Conservation (phyloP, 2,329 filamentous ascomycete genomes). For the Penicillium oxalicum region DNA sequence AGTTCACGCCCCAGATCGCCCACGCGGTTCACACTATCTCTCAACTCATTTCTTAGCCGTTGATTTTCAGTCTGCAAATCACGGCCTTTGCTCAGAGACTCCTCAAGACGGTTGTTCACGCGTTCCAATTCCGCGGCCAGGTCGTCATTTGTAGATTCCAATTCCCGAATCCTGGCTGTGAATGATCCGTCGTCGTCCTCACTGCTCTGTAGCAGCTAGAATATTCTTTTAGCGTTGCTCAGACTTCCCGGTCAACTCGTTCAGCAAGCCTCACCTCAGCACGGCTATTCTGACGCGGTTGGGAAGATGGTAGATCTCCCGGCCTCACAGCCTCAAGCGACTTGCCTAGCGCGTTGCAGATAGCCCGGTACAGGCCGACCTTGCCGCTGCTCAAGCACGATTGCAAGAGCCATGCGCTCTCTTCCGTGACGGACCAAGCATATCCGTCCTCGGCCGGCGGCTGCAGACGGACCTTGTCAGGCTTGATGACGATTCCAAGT, state of each 20-base stretch:
- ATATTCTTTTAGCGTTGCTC: background rate
- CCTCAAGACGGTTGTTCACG: no score
- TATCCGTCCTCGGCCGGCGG: conserved; percentile 6
- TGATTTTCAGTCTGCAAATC: no score
- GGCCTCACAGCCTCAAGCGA: background rate
- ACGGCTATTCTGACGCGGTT: background rate
- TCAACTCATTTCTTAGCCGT: no score
- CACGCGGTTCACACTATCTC: no score
- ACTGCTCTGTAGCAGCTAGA: background rate
- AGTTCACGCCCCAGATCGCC: no score
- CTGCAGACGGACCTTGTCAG: conserved; percentile 2
- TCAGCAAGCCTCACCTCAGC: background rate
- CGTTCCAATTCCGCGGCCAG: background rate
- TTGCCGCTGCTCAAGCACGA: conserved; percentile 1
- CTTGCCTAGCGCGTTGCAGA: background rate
- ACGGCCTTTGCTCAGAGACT: no score
- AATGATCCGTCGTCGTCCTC: background rate
- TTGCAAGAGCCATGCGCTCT: conserved; percentile 1
- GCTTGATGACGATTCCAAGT: conserved; percentile 4
- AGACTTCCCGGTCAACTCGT: background rate
- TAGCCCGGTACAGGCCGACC: conserved; percentile 4
- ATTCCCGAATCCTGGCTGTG: background rate
- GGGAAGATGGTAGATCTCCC: background rate
- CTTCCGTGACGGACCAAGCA: conserved; percentile 5
- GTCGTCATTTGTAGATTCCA: background rate